Evolutionary conservation across 2,329 filamentous ascomycete genomes (phyloP).

Genomic region (Fusarium sp.): DNA sequence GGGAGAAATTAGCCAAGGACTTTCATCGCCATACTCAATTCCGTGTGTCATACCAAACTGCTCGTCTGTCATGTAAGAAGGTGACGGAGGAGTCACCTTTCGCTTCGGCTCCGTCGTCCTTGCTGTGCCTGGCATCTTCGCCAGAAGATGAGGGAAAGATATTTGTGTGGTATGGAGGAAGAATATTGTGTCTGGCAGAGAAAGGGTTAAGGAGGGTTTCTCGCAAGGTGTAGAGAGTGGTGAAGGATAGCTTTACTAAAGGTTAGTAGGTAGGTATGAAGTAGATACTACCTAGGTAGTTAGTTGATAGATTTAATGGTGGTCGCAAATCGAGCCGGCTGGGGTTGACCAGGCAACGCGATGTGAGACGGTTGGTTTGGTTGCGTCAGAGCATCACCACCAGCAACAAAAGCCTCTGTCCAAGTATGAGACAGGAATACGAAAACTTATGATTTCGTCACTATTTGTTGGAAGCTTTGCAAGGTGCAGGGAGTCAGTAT

Average conservation of each 20-base stretch:
- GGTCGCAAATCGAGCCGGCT: conserved; percentile 23
- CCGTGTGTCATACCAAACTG: conserved; percentile 65
- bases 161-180: conserved; percentile 26
- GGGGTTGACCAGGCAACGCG: conserved; percentile 44
- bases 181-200: conserved; percentile 32
- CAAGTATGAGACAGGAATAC: conserved; percentile 3
- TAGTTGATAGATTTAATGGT: conserved; percentile 26
- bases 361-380: conserved; percentile 8
- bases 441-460: conserved; percentile 20
- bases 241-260: conserved; percentile 1
- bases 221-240: not conserved
- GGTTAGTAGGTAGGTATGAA: too few species aligned
- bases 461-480: not conserved
- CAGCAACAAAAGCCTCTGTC: conserved; percentile 33
- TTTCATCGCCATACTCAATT: conserved; percentile 5
- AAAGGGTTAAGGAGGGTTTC: not conserved
- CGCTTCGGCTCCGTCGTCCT: conserved; percentile 50
- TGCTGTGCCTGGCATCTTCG: conserved; percentile 46
- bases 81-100: conserved; percentile 69
- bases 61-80: conserved; percentile 72
- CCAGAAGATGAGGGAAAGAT: conserved; percentile 19
- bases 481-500: not conserved
- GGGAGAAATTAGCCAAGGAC: conserved; percentile 31
- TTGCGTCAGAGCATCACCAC: conserved; percentile 37
- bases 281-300: not conserved